phyloP scores from a whole-genome alignment of 2,329 filamentous ascomycete genomes.

The Bipolaris cookei region DNA sequence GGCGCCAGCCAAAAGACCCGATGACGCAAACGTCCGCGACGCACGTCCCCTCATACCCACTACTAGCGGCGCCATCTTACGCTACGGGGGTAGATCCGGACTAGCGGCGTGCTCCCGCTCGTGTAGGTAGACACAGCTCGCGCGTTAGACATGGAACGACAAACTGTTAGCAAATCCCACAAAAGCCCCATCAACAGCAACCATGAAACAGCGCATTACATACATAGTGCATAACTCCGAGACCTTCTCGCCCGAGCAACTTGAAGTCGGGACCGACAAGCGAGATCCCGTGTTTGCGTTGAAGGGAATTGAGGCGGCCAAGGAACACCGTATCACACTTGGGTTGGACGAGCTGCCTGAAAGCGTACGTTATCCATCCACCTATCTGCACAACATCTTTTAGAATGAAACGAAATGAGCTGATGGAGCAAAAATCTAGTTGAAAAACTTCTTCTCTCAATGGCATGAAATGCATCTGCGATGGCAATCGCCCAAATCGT shows the following conservation, averaged over 20 bases:
- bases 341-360: slow-evolving; percentile 74
- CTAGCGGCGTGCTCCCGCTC: slow-evolving; percentile 1
- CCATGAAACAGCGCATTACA: slow-evolving; percentile 77
- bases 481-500: slow-evolving; percentile 70
- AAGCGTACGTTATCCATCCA: slow-evolving; percentile 56
- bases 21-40: slow-evolving; percentile 10
- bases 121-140: no score
- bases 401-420: background rate
- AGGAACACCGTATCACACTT: slow-evolving; percentile 81
- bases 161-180: background rate
- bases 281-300: slow-evolving; percentile 59
- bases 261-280: slow-evolving; percentile 59
- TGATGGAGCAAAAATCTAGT: slow-evolving; percentile 47
- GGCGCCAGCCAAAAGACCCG: slow-evolving; percentile 10
- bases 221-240: slow-evolving; percentile 72
- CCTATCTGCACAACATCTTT: background rate
- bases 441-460: slow-evolving; percentile 66
- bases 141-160: no score
- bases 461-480: slow-evolving; percentile 77
- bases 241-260: slow-evolving; percentile 66
- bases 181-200: slow-evolving; percentile 13
- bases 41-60: background rate
- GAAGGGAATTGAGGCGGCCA: slow-evolving; percentile 67
- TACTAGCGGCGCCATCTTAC: background rate
- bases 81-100: background rate